These are phyloP conservation scores for Monosporascus sp. DNA, from an alignment of 2,329 filamentous ascomycete species.

Conservation along the genomic window DNA sequence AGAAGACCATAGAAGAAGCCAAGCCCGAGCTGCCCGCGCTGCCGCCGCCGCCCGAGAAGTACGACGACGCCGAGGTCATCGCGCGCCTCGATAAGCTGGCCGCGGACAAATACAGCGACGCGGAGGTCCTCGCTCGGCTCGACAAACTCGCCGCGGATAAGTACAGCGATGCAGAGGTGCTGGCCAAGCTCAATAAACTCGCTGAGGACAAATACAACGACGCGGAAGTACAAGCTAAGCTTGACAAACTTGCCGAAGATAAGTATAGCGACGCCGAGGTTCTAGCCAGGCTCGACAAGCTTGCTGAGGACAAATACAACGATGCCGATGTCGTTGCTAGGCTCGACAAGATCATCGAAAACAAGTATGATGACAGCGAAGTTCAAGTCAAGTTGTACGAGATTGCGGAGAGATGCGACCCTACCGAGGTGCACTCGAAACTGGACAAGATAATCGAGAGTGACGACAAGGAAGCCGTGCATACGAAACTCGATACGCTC, in stretches of 20 bases:
- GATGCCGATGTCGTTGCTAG: not conserved
- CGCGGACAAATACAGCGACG: slow-evolving; percentile 29
- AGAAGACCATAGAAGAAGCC: slow-evolving; percentile 57
- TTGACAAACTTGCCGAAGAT: slow-evolving; percentile 20
- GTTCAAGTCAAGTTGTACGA: slow-evolving; percentile 3
- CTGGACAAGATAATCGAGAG: slow-evolving; percentile 13
- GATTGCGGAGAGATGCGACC: slow-evolving; percentile 14
- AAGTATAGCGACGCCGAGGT: not conserved
- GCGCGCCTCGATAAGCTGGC: slow-evolving; percentile 26
- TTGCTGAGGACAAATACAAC: slow-evolving; percentile 26
- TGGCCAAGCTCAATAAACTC: slow-evolving; percentile 1
- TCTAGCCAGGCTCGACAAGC: slow-evolving; percentile 17
- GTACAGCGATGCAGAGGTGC: not conserved
- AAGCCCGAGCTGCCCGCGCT: slow-evolving; percentile 51
- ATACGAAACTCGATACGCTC: slow-evolving; percentile 40
- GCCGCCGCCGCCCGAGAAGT: slow-evolving; percentile 55
- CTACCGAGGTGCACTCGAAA: slow-evolving; percentile 14
- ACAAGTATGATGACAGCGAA: slow-evolving; percentile 1
- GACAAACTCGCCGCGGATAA: slow-evolving; percentile 18
- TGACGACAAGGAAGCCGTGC: slow-evolving; percentile 14
- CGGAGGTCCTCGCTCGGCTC: slow-evolving; percentile 23
- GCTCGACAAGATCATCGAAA: slow-evolving; percentile 27
- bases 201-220: slow-evolving; percentile 1
- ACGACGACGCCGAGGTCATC: slow-evolving; percentile 58
- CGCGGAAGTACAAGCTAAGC: slow-evolving; percentile 3